Conservation (phyloP, 345 rosid species). For the Arabidopsis thaliana region DNA sequence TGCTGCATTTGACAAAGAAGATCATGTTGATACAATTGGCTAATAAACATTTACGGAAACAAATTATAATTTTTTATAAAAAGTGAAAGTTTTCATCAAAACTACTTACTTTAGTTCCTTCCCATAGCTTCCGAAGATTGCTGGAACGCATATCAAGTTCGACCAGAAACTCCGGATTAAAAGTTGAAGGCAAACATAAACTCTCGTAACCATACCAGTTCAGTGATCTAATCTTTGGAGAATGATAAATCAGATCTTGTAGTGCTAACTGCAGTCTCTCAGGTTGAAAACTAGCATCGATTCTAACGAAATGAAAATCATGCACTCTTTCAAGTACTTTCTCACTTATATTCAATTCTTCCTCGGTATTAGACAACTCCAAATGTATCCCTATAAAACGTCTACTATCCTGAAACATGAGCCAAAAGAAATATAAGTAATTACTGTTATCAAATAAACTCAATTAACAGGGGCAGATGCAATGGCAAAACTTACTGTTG, state of each 20-base stretch:
- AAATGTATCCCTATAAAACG: conserved; percentile 23
- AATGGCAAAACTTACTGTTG: neutral
- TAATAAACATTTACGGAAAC: too few relatives aligned
- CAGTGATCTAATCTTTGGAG: conserved; percentile 11
- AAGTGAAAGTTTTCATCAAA: too few relatives aligned
- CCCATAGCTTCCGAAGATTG: too few relatives aligned
- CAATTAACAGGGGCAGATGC: neutral
- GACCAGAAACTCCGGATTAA: too few relatives aligned
- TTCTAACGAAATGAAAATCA: conserved; percentile 19
- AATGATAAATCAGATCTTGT: neutral
- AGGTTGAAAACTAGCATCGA: neutral
- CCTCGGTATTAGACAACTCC: neutral
- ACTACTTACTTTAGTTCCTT: too few relatives aligned
- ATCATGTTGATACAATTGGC: too few relatives aligned
- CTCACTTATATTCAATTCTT: neutral
- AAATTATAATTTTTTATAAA: too few relatives aligned
- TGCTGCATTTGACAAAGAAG: too few relatives aligned
- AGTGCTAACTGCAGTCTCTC: neutral
- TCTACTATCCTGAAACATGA: conserved; percentile 19
- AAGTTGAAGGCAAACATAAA: too few relatives aligned
- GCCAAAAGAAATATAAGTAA: neutral
- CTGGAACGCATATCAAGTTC: too few relatives aligned
- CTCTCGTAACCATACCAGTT: neutral
- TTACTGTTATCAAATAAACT: neutral
- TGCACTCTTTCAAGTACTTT: conserved; percentile 13